Base-by-base conservation (phyloP, 169 alveolate species). In the Plasmodium inui region DNA sequence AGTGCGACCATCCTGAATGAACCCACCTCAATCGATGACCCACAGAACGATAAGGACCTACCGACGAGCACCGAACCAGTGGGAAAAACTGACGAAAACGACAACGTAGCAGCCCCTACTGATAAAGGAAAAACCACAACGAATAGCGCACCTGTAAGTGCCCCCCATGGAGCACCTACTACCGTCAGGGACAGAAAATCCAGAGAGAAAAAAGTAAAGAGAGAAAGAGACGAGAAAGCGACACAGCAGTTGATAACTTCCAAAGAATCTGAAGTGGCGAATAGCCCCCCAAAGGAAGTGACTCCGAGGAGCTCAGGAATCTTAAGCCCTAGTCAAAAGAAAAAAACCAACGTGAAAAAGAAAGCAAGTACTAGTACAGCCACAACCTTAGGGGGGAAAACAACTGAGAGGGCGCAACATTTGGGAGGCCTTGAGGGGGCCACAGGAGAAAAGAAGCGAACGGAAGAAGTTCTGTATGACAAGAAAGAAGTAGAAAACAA, bases 151-250 rank as follows among this genome's bases (percentile, higher is more conserved):
- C 12, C 55, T 74, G 22, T 32, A 32, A 14, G 8, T 22, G 12
- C 32, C 17, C n/a, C 76, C 37, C 10, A 34, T 17, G 82, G 44
- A 74, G 53, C 32, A 32, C 14, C 26, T 61, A 61, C 32, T n/a
- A 37, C 19, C 28, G 2, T 34, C 14, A 83, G 50, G 44, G 91
- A 83, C 72, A 83, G 67, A 39, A 37, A 83, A 28, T 30, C 19
- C 50, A 83, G 71, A 83, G 81, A 83, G 8, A 61, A 41, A 41
- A 80, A 46, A 80, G 37, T 46, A 46, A 80, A 80, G 72, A 83
- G 67, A 83, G 71, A 70, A 61, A 83, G 46, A 28, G 82, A 83
- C 55, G 85, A 80, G 19, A 80, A 80, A 4, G 9, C 0, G 10
- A 5, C 34, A 46, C 37, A 57, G 26, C 46, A 44, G 14, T 57